Conservation (phyloP, 2,329 filamentous ascomycete species). For the Daldinia sp. region DNA sequence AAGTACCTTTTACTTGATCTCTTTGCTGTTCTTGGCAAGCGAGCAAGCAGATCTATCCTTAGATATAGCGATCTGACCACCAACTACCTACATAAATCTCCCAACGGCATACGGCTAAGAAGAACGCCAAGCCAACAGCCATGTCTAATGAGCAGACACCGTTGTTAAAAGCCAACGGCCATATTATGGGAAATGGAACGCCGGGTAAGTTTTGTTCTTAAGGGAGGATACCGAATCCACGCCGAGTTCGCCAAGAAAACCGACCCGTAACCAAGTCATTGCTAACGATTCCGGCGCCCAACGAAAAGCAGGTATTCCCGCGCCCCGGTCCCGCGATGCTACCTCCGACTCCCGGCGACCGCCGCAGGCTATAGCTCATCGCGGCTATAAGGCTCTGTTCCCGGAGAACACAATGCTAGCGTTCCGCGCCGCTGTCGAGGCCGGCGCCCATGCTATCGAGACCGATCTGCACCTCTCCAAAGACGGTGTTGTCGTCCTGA, state of each 20-base stretch:
- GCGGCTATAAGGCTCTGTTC: conserved; percentile 80
- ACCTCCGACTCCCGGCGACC: conserved; percentile 45
- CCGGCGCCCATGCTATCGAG: conserved; percentile 84
- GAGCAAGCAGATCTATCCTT: not conserved
- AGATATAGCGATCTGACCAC: not conserved
- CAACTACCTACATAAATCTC: not conserved
- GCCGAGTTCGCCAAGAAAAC: conserved; percentile 6
- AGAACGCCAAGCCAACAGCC: not conserved
- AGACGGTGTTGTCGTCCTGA: conserved; percentile 87
- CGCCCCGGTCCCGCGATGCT: conserved; percentile 5
- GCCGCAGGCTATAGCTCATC: conserved; percentile 81
- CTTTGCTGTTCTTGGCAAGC: not conserved
- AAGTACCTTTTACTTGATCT: too few species aligned
- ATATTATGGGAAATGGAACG: conserved; percentile 5
- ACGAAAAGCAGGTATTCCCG: conserved; percentile 33
- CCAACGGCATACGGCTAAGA: conserved; percentile 4
- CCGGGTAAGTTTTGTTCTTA: conserved; percentile 24
- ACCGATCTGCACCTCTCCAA: conserved; percentile 87
- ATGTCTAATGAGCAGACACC: conserved; percentile 36
- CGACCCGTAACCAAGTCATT: conserved; percentile 3
- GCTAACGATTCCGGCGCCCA: conserved; percentile 14
- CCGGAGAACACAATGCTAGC: conserved; percentile 90
- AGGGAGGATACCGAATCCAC: not conserved
- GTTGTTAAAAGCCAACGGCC: conserved; percentile 23
- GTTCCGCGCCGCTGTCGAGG: conserved; percentile 78